These are phyloP conservation scores for Linum trigynum DNA, from an alignment of 345 rosid species.

Conservation along the genomic window DNA sequence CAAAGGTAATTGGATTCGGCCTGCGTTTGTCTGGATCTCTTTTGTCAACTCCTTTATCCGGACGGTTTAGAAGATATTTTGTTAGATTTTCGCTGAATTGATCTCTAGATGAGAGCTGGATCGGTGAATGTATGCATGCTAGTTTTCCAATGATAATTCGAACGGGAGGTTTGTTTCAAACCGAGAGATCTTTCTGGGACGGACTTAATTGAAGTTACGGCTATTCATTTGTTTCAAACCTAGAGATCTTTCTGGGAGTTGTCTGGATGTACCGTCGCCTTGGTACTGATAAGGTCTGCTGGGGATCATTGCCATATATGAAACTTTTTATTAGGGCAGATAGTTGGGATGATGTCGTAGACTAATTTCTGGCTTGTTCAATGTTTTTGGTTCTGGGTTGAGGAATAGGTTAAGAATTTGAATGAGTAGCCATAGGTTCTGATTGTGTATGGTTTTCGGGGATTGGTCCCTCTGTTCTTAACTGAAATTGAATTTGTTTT, in stretches of 20 bases:
- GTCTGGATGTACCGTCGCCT: too few species aligned
- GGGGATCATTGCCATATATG: not conserved
- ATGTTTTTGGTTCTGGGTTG: not conserved
- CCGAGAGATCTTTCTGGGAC: too few species aligned
- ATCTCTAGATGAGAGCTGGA: not conserved
- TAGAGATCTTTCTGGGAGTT: too few species aligned
- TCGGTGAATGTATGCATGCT: not conserved
- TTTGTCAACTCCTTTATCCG: not conserved
- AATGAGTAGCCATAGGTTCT: not conserved
- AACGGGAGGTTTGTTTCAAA: not conserved
- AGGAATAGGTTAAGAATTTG: not conserved
- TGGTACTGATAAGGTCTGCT: too few species aligned
- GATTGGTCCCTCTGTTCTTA: not conserved
- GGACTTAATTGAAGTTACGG: too few species aligned
- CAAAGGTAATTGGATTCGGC: constrained; percentile 27
- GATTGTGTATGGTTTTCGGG: not conserved
- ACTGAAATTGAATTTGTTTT: not conserved
- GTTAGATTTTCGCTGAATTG: not conserved
- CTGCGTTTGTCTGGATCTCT: not conserved
- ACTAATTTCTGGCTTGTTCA: not conserved
- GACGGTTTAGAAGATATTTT: not conserved
- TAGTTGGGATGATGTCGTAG: not conserved
- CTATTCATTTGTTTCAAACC: too few species aligned
- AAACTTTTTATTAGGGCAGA: too few species aligned
- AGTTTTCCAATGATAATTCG: not conserved